Evolutionary conservation across 164 flowering plant species (phyloP).

Genomic region (Saururus chinensis): DNA sequence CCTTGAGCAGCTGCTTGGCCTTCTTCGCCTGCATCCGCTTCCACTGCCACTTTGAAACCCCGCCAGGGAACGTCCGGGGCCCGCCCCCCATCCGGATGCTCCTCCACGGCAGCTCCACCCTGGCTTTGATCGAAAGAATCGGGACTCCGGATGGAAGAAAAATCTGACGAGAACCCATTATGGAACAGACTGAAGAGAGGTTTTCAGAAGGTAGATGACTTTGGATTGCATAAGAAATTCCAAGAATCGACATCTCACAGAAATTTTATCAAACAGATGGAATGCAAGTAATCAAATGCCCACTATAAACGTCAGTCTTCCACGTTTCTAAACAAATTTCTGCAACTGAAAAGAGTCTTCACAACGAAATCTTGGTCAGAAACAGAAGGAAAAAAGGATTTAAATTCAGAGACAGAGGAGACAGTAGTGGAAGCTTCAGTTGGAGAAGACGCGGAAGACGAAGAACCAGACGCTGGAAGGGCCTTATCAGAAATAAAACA

Average conservation of each 20-base stretch:
- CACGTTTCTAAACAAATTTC: too few species aligned
- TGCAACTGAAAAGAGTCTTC: too few species aligned
- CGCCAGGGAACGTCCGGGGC: conserved; percentile 84
- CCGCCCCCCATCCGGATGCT: conserved; percentile 84
- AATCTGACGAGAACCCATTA: neutral
- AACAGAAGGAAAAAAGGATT: too few species aligned
- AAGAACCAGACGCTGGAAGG: too few species aligned
- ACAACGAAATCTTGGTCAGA: too few species aligned
- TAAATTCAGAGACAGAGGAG: too few species aligned
- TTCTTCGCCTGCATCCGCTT: conserved; percentile 87
- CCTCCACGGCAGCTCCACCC: conserved; percentile 1
- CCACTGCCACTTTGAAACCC: conserved; percentile 92
- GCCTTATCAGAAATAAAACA: too few species aligned
- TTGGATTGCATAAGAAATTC: neutral
- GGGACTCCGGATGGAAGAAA: neutral
- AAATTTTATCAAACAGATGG: too few species aligned
- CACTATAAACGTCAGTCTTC: too few species aligned
- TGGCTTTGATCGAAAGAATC: conserved; percentile 6
- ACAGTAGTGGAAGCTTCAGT: too few species aligned
- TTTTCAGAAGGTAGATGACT: conserved; percentile 1
- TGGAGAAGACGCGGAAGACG: too few species aligned
- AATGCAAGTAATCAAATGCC: too few species aligned
- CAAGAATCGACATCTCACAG: neutral
- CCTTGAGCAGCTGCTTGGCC: conserved; percentile 75
- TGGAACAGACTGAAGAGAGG: conserved; percentile 9